Conservation (phyloP, 108 stramenopile genomes). For the Cyclotella baltica region DNA sequence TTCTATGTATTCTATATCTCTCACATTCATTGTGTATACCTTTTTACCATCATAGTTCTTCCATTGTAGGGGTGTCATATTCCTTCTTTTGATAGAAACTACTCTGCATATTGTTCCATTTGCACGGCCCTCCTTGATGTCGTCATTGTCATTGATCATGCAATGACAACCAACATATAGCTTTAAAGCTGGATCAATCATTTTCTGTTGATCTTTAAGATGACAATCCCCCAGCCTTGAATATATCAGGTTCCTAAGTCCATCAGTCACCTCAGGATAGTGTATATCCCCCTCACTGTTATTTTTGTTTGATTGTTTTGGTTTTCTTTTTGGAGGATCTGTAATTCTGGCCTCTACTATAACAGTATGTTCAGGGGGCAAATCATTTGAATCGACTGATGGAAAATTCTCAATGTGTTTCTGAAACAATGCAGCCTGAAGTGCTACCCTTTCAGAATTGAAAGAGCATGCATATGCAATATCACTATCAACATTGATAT, state of each 20-base stretch:
- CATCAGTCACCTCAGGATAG: neutral
- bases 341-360: constrained; percentile 13
- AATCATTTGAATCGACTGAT: neutral
- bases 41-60: constrained; percentile 15
- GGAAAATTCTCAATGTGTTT: constrained; percentile 15
- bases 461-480: neutral
- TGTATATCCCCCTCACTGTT: neutral
- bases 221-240: neutral
- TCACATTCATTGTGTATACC: neutral
- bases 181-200: constrained; percentile 1
- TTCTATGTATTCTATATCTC: neutral
- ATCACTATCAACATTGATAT: neutral
- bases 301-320: neutral
- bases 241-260: neutral
- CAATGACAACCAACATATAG: constrained; percentile 6
- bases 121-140: neutral
- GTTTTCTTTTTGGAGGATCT: neutral
- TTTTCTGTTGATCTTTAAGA: neutral
- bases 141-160: neutral
- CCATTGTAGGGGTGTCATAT: neutral
- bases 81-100: neutral
- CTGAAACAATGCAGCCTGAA: neutral
- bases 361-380: constrained; percentile 21
- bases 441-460: neutral
- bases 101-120: constrained; percentile 12